Conservation (phyloP, 192 early-diverging fungal species). For the Coemansia sp. region DNA sequence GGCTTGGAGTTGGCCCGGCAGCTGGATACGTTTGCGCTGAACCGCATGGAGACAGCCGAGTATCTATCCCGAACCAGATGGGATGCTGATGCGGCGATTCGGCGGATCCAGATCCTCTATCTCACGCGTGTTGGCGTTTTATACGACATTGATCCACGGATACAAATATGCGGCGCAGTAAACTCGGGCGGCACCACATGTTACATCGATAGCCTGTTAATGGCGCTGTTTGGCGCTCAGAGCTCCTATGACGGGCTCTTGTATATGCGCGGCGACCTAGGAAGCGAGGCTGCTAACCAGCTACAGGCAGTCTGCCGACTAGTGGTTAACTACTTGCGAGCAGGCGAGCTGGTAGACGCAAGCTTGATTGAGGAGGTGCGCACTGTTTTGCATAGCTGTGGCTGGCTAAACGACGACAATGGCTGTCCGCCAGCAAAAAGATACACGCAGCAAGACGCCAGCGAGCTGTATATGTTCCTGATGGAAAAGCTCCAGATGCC, state of each 20-base stretch:
- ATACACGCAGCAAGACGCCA: conserved; percentile 65
- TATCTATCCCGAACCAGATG: conserved; percentile 23
- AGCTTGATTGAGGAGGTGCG: conserved; percentile 60
- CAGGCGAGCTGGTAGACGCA: conserved; percentile 61
- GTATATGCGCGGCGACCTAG: conserved; percentile 54
- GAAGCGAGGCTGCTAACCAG: conserved; percentile 41
- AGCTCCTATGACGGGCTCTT: conserved; percentile 64
- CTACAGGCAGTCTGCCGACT: conserved; percentile 60
- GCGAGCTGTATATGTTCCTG: conserved; percentile 72
- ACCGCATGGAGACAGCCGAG: conserved; percentile 19
- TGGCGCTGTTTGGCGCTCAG: conserved; percentile 68
- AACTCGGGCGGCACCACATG: conserved; percentile 67
- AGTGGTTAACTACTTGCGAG: conserved; percentile 63
- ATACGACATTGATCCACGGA: conserved; percentile 16
- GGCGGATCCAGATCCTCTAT: conserved; percentile 27
- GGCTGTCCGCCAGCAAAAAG: conserved; percentile 3
- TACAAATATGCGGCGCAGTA: conserved; percentile 55
- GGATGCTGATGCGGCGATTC: conserved; percentile 24
- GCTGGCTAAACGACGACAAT: conserved; percentile 46
- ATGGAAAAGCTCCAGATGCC: conserved; percentile 67
- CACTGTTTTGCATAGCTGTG: conserved; percentile 53
- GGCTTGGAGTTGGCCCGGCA: conserved; percentile 23
- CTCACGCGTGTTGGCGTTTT: conserved; percentile 38
- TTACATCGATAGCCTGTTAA: conserved; percentile 69
- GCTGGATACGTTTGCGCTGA: conserved; percentile 22